A percentile compares a stretch with the other conserved stretches of the same genome.
phyloP scores from a whole-genome alignment of 345 rosid genomes.

The Alliaria petiolata region DNA sequence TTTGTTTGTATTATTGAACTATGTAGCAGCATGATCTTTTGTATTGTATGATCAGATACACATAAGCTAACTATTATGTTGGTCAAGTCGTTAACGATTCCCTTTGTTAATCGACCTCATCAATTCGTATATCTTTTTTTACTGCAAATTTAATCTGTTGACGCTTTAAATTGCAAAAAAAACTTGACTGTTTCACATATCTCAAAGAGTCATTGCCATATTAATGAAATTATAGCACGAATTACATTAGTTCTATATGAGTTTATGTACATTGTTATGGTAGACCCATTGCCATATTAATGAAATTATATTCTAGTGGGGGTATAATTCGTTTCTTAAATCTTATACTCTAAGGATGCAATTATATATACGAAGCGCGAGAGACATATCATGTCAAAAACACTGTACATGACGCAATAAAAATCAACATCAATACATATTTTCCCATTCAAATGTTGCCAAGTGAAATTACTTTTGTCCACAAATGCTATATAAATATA shows the following conservation, averaged over 20 bases:
- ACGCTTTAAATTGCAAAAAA: too few relatives aligned
- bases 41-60: neutral
- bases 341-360: neutral
- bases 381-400: slow-evolving; percentile 21
- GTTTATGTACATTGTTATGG: too few relatives aligned
- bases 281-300: too few relatives aligned
- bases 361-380: neutral
- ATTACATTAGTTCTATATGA: too few relatives aligned
- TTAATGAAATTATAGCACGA: too few relatives aligned
- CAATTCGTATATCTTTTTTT: too few relatives aligned
- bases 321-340: neutral
- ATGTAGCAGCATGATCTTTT: neutral
- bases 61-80: neutral
- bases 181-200: too few relatives aligned
- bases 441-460: slow-evolving; percentile 5
- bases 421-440: slow-evolving; percentile 15
- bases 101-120: too few relatives aligned
- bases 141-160: neutral
- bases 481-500: slow-evolving; percentile 1
- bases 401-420: slow-evolving; percentile 15
- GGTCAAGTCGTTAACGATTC: neutral
- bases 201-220: too few relatives aligned
- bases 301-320: neutral
- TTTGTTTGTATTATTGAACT: too few relatives aligned
- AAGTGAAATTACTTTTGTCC: slow-evolving; percentile 6